Evolutionary conservation across 2,329 filamentous ascomycete species (phyloP), one percentile per base, ranked within the genome.

Genomic region (Penicillium hordei): DNA sequence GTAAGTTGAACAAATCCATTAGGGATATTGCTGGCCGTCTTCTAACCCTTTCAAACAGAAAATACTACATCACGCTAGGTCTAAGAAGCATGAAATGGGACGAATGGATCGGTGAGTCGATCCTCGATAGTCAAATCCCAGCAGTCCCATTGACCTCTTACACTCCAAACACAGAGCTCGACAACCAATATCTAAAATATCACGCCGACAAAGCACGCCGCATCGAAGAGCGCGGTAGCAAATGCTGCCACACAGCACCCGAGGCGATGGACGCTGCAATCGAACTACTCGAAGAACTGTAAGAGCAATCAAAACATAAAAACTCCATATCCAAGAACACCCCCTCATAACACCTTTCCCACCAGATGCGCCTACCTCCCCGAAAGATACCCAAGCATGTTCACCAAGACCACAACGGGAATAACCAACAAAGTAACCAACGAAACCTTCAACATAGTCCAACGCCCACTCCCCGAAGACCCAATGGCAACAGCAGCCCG

Each of bases 11-110:
- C 10, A 21, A 8, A 5, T 7, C 49, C 60, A 52, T 46, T 38
- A 1, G 5, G 29, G 3, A 21, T 23, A 23, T 2, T 34, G 1
- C 15, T 19, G 13, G 5, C 5, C 7, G 6, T 38, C 40, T 39
- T 31, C 33, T 60, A 9, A 58, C 12, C 25, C 23, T 39, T 8
- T 34, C 33, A 19, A 2, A 0, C 48, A 77, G 75, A 8, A 89
- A 86, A 60, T 91, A 92, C 72, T 83, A 89, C 68, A 82, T 90
- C 57, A 92, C 87, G 1, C 89, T 93, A 87, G 89, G 90, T 0
- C 79, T 93, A 2, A 83, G 89, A n/a, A 83, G 80, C 9, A 82
- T 90, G 76, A 79, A 84, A 33, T 86, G 85, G 74, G 83, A 88
- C 52, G 86, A 91, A 56, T 93, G 90, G 90, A 91, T 93, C 68